Conservation (phyloP, 2,329 filamentous ascomycete genomes). For the Aspergillus novofumigatus region DNA sequence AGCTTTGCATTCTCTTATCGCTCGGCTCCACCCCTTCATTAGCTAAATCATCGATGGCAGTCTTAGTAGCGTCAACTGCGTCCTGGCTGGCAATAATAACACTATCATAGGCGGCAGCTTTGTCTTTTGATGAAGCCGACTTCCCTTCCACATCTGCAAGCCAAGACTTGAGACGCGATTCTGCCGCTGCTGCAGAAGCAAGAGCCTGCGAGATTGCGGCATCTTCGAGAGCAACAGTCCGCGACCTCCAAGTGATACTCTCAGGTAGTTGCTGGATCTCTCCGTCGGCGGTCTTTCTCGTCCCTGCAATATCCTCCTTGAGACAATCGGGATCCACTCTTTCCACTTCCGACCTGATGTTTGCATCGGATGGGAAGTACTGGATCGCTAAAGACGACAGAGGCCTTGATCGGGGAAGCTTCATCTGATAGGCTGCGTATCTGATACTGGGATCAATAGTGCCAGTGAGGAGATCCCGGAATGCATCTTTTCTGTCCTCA, state of each 20-base stretch:
- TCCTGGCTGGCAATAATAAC: slow-evolving; percentile 89
- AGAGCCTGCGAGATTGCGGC: slow-evolving; percentile 85
- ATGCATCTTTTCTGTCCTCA: slow-evolving; percentile 65
- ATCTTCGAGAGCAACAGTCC: slow-evolving; percentile 85
- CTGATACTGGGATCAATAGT: slow-evolving; percentile 91
- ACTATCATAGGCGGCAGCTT: slow-evolving; percentile 83
- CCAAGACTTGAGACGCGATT: slow-evolving; percentile 48
- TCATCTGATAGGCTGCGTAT: slow-evolving; percentile 89
- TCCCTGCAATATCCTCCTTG: slow-evolving; percentile 52
- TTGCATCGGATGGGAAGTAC: slow-evolving; percentile 63
- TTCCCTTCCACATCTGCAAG: slow-evolving; percentile 41
- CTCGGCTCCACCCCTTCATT: slow-evolving; percentile 79
- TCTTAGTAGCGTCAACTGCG: slow-evolving; percentile 87
- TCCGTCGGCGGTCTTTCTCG: slow-evolving; percentile 44
- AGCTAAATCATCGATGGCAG: slow-evolving; percentile 83
- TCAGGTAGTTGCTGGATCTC: slow-evolving; percentile 56
- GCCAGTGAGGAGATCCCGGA: slow-evolving; percentile 78
- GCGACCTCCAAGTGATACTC: slow-evolving; percentile 78
- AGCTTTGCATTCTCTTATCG: slow-evolving; percentile 81
- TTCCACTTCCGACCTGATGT: slow-evolving; percentile 64
- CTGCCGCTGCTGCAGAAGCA: slow-evolving; percentile 60
- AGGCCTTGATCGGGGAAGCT: slow-evolving; percentile 78
- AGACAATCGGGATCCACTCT: slow-evolving; percentile 66
- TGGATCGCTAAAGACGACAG: slow-evolving; percentile 74
- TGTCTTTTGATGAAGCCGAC: slow-evolving; percentile 51